Evolutionary conservation across 768 basidiomycete genomes (phyloP), one percentile per base, ranked within the genome.

Genomic region (Mycena filopes): DNA sequence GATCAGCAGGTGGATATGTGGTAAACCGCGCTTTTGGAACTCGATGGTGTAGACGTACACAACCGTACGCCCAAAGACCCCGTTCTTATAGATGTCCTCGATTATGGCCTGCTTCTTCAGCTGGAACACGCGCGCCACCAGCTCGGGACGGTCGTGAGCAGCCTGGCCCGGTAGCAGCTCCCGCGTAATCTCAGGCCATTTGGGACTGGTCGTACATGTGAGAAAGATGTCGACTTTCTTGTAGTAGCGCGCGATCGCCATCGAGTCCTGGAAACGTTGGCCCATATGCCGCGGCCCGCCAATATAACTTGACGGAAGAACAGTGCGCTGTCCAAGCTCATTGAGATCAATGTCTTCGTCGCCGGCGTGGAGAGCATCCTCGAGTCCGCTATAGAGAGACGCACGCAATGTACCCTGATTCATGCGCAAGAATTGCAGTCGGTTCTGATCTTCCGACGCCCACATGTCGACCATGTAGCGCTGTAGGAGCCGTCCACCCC

Each of bases 1-100:
- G 55, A 86, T 76, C 1, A 85, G 71, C 5, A 81, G 73, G 70
- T 86, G 85, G 65, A 83, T 80, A 60, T 87, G 84, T 29, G 84
- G 84, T 0, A 87, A 77, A 0, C 86, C 86, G 2, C 80, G 71
- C 55, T 86, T 87, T 70, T 87, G 85, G 61, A 84, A 86, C 55
- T 87, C 83, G 46, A 87, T 85, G 1, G 80, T 81, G 58, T 85
- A 82, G 9, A 36, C 36, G 9, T 36, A 36, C 5, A 11, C 36
- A 11, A 36, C 36, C 36, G 36, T 36, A 2, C 66, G n/a, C 0
- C 86, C 85, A 75, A 85, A 82, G 42, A 83, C 71, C 2, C 78
- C 78, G 46, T 81, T 33, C 38, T 77, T 74, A 72, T 50, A 53
- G n/a, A 87, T 78, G 29, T 75, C 73, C 5, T 81, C 62, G 0